Conservation (phyloP, 1,284 basidiomycete species). For the Macrocystidia cucumis region DNA sequence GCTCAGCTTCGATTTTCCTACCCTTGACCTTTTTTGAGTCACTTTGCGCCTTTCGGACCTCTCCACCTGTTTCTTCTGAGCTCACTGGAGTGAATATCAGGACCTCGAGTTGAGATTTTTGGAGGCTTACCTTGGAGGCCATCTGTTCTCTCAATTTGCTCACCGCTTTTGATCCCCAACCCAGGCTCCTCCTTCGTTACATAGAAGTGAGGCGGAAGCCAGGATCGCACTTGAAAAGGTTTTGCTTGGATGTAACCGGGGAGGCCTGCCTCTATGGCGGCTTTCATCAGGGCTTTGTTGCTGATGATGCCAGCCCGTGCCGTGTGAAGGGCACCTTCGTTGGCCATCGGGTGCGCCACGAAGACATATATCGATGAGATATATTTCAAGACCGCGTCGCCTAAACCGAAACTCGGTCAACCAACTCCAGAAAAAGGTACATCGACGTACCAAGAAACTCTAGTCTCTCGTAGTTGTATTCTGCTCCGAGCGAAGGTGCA, state of each 20-base stretch:
- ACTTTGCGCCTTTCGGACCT: constrained; percentile 16
- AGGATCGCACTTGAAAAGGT: constrained; percentile 57
- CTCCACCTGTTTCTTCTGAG: constrained; percentile 7
- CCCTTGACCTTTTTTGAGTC: constrained; percentile 30
- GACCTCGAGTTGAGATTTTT: neutral
- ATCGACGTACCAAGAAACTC: constrained; percentile 61
- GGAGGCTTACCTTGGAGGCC: neutral
- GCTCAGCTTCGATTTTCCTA: constrained; percentile 27
- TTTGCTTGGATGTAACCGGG: constrained; percentile 67
- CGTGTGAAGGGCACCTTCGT: constrained; percentile 58
- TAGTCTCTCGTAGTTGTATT: constrained; percentile 72
- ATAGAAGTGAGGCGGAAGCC: constrained; percentile 52
- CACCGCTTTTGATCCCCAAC: no score
- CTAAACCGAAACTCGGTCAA: constrained; percentile 29
- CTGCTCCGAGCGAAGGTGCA: constrained; percentile 56
- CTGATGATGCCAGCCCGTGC: constrained; percentile 63
- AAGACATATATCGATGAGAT: constrained; percentile 68
- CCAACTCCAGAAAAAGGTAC: constrained; percentile 5
- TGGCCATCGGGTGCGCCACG: constrained; percentile 51
- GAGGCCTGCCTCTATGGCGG: constrained; percentile 48
- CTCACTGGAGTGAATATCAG: no score
- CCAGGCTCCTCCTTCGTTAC: no score
- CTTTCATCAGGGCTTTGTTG: constrained; percentile 55
- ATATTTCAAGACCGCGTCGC: constrained; percentile 77
- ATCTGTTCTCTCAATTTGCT: no score